Evolutionary conservation across 768 basidiomycete genomes (phyloP), one percentile per base, ranked within the genome.

Genomic region (Galerina sulciceps): DNA sequence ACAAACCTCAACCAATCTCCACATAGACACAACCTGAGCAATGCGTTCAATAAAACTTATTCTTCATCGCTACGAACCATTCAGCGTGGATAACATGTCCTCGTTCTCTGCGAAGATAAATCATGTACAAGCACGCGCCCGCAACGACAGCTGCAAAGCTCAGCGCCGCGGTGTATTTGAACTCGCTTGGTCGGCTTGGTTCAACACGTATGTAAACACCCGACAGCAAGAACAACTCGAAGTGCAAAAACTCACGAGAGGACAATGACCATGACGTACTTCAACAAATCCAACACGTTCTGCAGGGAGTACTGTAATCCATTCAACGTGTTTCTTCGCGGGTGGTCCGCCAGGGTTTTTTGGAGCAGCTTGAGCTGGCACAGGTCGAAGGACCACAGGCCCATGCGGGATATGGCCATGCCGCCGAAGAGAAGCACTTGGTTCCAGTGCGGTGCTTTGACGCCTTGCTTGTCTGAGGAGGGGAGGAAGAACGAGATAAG

Each of bases 381-480:
- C 8, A 85, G 73, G 62, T 85, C 84, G 65, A 85, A 84, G 0
- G 76, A 73, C 82, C 82, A 84, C 0, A 85, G 72, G 0, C 82
- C 81, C 34, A 82, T 75, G 6, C 81, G 69, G 0, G 76, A 78
- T 1, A 79, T 62, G 4, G 80, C 79, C 75, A 84, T 79, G 13
- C 81, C 81, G 75, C 76, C 75, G 48, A 84, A 83, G 4, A 83
- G 75, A 13, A 84, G 56, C 0, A 66, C 72, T 4, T 74, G 68
- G 42, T 64, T 63, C 78, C 77, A 74, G 11, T 59, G 55, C 0
- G 72, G 63, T 1, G 69, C 62, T 47, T 63, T 63, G 15, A 22
- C 26, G 23, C 62, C 62, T 42, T 63, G 62, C n/a, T 51, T 15
- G 8, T 34, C 8, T 31, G 26, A 18, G 36, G 54, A 57, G 10